phyloP scores from a whole-genome alignment of 768 basidiomycete species.

The Postia placenta region DNA sequence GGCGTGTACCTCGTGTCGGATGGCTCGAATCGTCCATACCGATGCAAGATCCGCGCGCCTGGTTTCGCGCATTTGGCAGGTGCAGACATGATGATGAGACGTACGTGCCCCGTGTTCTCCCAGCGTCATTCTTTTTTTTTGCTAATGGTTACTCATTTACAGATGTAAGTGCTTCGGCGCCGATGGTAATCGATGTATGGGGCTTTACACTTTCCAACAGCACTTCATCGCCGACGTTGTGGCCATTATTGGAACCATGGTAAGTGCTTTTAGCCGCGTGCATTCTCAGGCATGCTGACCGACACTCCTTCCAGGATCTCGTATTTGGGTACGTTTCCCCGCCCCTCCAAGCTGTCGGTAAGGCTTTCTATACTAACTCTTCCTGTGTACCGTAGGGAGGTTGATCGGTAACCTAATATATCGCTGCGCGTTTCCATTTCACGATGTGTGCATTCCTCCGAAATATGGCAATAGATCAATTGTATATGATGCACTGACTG shows the following conservation, averaged over 20 bases:
- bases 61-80: conserved; percentile 96
- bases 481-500: too few relatives aligned
- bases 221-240: conserved; percentile 94
- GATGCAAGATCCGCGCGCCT: conserved; percentile 95
- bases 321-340: conserved; percentile 81
- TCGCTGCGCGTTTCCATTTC: conserved; percentile 5
- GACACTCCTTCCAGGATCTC: conserved; percentile 49
- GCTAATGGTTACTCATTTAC: conserved; percentile 9
- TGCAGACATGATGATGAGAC: conserved; percentile 97
- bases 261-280: conserved; percentile 29
- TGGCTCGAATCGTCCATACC: conserved; percentile 92
- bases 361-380: not conserved
- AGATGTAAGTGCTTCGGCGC: conserved; percentile 31
- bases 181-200: not conserved
- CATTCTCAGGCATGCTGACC: conserved; percentile 6
- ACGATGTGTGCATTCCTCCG: too few relatives aligned
- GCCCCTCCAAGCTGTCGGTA: too few relatives aligned
- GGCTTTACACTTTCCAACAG: conserved; percentile 28
- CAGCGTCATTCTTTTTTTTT: too few relatives aligned
- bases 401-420: conserved; percentile 32
- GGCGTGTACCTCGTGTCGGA: conserved; percentile 98
- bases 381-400: conserved; percentile 29
- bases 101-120: conserved; percentile 46
- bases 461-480: too few relatives aligned
- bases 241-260: conserved; percentile 97